These are phyloP conservation scores for Tolypocladium album DNA, from an alignment of 2,329 filamentous ascomycete species.

Conservation along the genomic window DNA sequence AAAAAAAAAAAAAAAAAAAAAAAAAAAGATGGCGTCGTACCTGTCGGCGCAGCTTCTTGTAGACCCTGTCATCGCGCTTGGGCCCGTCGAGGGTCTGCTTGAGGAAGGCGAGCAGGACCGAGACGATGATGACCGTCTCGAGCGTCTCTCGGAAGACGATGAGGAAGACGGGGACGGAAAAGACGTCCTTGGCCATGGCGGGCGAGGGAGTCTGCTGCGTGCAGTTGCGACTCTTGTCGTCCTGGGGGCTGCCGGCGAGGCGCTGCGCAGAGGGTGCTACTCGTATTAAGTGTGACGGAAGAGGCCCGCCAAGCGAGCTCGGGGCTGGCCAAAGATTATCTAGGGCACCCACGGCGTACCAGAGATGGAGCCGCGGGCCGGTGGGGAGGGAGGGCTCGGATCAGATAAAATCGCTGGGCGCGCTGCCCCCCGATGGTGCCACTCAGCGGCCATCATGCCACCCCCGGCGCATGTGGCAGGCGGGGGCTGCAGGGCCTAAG, in stretches of 20 bases:
- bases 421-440: background rate
- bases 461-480: background rate
- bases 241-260: no score
- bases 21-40: conserved; percentile 25
- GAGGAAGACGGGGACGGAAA: conserved; percentile 76
- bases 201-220: background rate
- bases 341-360: background rate
- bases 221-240: background rate
- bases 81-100: conserved; percentile 66
- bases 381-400: background rate
- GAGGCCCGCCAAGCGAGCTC: background rate
- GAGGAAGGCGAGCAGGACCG: conserved; percentile 74
- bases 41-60: conserved; percentile 59
- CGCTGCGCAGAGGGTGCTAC: no score
- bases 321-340: background rate
- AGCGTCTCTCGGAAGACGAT: conserved; percentile 80
- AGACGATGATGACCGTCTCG: conserved; percentile 76
- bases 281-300: background rate
- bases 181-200: conserved; percentile 55
- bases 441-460: background rate
- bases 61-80: conserved; percentile 46
- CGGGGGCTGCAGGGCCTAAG: background rate
- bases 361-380: background rate
- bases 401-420: background rate
- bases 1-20: no score